Base-by-base conservation (phyloP, 345 rosid genomes). In the Cardamine chenopodiifolia region DNA sequence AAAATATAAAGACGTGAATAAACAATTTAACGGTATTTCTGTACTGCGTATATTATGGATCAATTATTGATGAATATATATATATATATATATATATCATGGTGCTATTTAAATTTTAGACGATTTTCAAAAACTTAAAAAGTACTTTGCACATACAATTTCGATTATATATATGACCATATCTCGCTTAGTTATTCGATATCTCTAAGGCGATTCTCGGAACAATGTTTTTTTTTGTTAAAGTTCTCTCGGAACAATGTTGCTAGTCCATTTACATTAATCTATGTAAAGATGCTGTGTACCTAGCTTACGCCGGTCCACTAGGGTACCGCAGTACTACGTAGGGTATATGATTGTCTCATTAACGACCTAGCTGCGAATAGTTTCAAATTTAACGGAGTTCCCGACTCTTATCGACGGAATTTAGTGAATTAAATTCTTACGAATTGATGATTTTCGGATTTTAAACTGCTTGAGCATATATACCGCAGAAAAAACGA, bases 191-290 rank as follows among this genome's bases (percentile, higher is more conserved):
- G 8, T 49, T 68, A 25, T 54, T 68, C 54, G 40, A 40, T 69
- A 69, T 55, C 22, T 55, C 10, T 26, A 29, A 69, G 13, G 7
- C 8, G 26, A 37, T 22, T 39, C 34, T 39, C 17, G n/a, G 39
- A 39, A 55, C 14, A 39, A 37, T 62, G 54, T 56, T 34, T n/a
- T n/a, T n/a, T n/a, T n/a, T n/a, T n/a, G n/a, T n/a, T n/a, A 2
- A 23, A 1, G 25, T 23, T 23, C 25, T 2, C 25, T 23, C n/a
- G n/a, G 25, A 23, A 23, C 25, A 23, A 23, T 23, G 25, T 23
- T 22, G 15, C 15, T 11, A 70, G 40, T 70, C 66, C 25, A 58
- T 31, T 45, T 58, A 66, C 66, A 59, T 20, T 70, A 6, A 31
- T 15, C 0, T 56, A 3, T 44, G 20, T 31, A 70, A 56, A 15